Conservation (phyloP, 495 filamentous ascomycete species). For the Hypoxylon cercidicola region DNA sequence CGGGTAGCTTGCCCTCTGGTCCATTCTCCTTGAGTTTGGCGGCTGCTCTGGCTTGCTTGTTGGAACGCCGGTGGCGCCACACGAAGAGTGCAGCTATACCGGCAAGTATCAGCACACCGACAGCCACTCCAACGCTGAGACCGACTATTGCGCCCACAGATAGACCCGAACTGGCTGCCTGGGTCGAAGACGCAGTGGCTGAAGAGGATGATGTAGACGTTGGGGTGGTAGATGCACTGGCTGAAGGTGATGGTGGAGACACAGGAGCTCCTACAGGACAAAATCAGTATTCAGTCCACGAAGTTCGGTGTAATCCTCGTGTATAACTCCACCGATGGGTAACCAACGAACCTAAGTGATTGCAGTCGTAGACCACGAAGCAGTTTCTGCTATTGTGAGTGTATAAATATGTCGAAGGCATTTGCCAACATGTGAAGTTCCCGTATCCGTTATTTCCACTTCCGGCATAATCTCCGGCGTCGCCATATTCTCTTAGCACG, state of each 20-base stretch:
- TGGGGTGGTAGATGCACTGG: constrained; percentile 7
- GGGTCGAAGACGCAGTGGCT: constrained; percentile 12
- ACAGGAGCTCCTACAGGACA: constrained; percentile 6
- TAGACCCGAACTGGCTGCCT: constrained; percentile 10
- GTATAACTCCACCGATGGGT: background rate
- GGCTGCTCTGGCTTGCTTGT: constrained; percentile 4
- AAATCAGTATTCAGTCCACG: constrained; percentile 5
- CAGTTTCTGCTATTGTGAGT: constrained; percentile 43
- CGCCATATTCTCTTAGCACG: constrained; percentile 43
- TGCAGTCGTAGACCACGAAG: constrained; percentile 50
- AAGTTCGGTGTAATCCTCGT: background rate
- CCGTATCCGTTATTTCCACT: constrained; percentile 51
- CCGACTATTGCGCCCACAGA: constrained; percentile 32
- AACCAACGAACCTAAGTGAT: constrained; percentile 35
- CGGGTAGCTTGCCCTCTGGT: background rate
- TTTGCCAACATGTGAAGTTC: constrained; percentile 52
- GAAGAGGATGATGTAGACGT: constrained; percentile 12
- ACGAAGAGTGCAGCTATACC: constrained; percentile 15
- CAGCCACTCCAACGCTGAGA: constrained; percentile 28
- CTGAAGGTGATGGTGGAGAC: constrained; percentile 18
- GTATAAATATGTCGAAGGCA: constrained; percentile 42
- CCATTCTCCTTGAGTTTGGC: constrained; percentile 12
- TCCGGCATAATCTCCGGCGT: constrained; percentile 48
- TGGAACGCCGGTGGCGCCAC: constrained; percentile 19
- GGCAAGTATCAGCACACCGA: constrained; percentile 13